Percentiles rank a stretch among this genome's conserved stretches.
phyloP scores from a whole-genome alignment of 495 filamentous ascomycete genomes.

The Hamigera avellanea region DNA sequence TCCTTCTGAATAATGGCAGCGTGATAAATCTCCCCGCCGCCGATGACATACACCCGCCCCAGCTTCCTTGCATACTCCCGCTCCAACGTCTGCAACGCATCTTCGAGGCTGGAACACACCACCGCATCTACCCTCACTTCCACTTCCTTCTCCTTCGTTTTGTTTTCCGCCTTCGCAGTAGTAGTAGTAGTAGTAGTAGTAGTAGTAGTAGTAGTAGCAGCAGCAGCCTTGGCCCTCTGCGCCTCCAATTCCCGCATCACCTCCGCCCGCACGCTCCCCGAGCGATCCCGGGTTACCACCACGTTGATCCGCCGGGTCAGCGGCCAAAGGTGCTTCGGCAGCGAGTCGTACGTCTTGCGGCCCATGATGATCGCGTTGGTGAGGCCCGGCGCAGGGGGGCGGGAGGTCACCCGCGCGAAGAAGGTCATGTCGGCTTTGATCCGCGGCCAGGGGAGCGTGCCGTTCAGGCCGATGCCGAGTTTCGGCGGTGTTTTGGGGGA shows the following conservation, averaged over 20 bases:
- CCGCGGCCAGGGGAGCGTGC: slow-evolving; percentile 77
- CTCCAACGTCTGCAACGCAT: slow-evolving; percentile 37
- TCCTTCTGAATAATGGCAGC: slow-evolving; percentile 39
- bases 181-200: not conserved
- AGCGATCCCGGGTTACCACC: slow-evolving; percentile 49
- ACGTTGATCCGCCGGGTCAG: slow-evolving; percentile 67
- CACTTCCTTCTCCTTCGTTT: not conserved
- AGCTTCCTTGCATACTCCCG: slow-evolving; percentile 11
- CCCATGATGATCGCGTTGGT: slow-evolving; percentile 91
- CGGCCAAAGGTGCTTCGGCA: slow-evolving; percentile 67
- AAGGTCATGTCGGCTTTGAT: slow-evolving; percentile 86
- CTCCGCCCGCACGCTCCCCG: slow-evolving; percentile 14
- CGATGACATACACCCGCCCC: slow-evolving; percentile 70
- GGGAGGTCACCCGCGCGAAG: slow-evolving; percentile 83
- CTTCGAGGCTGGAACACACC: slow-evolving; percentile 38
- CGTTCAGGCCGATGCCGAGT: slow-evolving; percentile 83
- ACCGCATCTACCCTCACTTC: slow-evolving; percentile 16
- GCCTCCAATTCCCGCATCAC: slow-evolving; percentile 14
- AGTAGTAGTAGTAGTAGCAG: not conserved
- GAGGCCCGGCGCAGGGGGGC: slow-evolving; percentile 23
- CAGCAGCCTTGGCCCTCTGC: slow-evolving; percentile 10
- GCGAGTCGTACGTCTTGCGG: slow-evolving; percentile 86
- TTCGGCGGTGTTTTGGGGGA: slow-evolving; percentile 35
- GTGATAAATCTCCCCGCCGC: slow-evolving; percentile 75
- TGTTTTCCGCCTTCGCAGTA: not conserved